Base-by-base conservation (phyloP, 495 filamentous ascomycete genomes). In the Neurospora sp. region DNA sequence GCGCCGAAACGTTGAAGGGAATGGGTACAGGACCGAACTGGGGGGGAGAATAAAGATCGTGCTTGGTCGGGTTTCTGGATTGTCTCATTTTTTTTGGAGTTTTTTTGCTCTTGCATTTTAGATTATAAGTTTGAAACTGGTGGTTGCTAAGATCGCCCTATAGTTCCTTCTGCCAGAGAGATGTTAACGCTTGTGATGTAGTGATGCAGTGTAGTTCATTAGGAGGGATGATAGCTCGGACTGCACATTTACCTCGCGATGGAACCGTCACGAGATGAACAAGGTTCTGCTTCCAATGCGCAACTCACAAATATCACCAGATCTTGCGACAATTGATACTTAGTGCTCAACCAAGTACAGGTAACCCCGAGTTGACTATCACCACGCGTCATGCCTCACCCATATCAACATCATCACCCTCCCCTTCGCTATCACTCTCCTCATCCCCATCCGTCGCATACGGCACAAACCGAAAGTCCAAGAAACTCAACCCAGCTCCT, bases 401-500 rank as follows among this genome's bases (percentile, higher is more conserved):
- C 53, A 71, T 77, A 6, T 46, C 74, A 39, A 75, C 76, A 6
- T 75, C 78, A 20, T 74, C 73, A 0, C 73, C 75, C 16, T 76
- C 77, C 1, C 69, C 74, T 8, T 74, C 75, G 0, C 69, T 73
- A 5, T 71, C 80, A 8, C 77, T 77, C 4, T 78, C 80, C 8
- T 83, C 83, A 10, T 80, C 80, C 20, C 82, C 84, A 7, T 80
- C 76, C 35, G 83, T 81, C 6, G 82, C 81, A 72, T 84, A 86
- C 42, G 85, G 85, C 70, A 86, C 82, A 77, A 86, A 85, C 38
- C 83, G 79, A 75, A 86, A 86, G 74, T 86, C 84, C 61, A 86
- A 79, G 73, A 85, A 86, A 71, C 82, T 77, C 71, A 70, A 70
- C 14, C 72, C 73, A 0, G 27, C 27, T 65, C 53, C 53, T 65